These are phyloP conservation scores for Sutorius australiensis DNA, from an alignment of 768 basidiomycete genomes.

Conservation along the genomic window DNA sequence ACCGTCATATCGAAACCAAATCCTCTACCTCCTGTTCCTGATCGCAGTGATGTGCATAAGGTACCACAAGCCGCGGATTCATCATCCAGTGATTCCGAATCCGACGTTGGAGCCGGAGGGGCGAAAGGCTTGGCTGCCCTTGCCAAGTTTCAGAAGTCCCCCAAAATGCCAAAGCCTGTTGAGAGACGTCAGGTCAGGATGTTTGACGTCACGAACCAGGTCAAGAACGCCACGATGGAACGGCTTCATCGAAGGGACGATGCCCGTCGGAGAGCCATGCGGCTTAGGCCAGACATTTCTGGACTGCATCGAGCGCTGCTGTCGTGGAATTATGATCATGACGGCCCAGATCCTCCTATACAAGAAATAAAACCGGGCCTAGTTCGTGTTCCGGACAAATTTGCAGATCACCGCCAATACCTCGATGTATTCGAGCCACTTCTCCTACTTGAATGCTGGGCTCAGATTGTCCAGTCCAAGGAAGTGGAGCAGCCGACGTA, in stretches of 20 bases:
- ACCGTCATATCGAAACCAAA: conserved; percentile 31
- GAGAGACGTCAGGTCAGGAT: conserved; percentile 64
- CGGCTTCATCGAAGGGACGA: conserved; percentile 56
- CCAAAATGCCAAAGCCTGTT: conserved; percentile 51
- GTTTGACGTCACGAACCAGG: conserved; percentile 48
- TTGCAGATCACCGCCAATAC: conserved; percentile 65
- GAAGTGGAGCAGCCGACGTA: conserved; percentile 55
- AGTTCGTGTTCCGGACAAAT: conserved; percentile 57
- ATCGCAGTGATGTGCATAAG: conserved; percentile 4
- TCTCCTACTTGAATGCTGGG: conserved; percentile 86
- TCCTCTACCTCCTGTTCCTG: conserved; percentile 27
- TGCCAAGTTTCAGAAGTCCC: conserved; percentile 56
- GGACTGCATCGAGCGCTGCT: conserved; percentile 73
- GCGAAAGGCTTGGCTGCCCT: conserved; percentile 50
- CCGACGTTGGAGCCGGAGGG: conserved; percentile 43
- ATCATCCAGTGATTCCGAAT: conserved; percentile 46
- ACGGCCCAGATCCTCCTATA: conserved; percentile 60
- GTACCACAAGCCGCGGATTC: conserved; percentile 10
- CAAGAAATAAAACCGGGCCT: conserved; percentile 31
- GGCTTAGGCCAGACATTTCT: conserved; percentile 80
- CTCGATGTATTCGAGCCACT: conserved; percentile 77
- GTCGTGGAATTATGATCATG: conserved; percentile 82
- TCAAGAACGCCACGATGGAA: conserved; percentile 43
- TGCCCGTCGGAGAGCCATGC: conserved; percentile 54
- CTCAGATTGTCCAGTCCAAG: conserved; percentile 76